These are phyloP conservation scores for Eucalyptus cloeziana DNA, from an alignment of 345 rosid genomes.

Conservation along the genomic window DNA sequence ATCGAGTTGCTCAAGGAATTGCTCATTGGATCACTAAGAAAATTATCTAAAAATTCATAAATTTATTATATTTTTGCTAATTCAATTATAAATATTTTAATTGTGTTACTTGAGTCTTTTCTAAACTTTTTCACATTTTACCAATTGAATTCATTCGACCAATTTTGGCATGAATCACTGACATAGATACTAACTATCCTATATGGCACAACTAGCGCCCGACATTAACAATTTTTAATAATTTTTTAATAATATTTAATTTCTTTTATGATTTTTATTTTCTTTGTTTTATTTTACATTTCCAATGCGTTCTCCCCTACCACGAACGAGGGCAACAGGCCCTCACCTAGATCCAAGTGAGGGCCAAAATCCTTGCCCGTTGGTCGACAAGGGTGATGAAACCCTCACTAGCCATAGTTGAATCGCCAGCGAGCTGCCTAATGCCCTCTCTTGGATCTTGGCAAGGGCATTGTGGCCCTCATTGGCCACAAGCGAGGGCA, in stretches of 20 bases:
- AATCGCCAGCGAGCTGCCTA: not conserved
- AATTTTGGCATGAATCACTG: no score
- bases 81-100: no score
- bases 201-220: fast-evolving
- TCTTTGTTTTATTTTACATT: no score
- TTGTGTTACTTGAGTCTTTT: no score
- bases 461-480: not conserved
- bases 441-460: not conserved
- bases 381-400: no score
- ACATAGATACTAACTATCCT: fast-evolving
- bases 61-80: not conserved
- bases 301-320: fast-evolving
- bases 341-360: not conserved
- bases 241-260: no score
- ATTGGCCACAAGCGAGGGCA: not conserved
- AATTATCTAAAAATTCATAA: no score
- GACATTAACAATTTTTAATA: fast-evolving
- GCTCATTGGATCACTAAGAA: fast-evolving
- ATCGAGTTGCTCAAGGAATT: no score
- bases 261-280: no score
- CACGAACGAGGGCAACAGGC: fast-evolving
- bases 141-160: fast-evolving
- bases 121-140: no score
- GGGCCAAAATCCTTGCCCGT: fast-evolving
- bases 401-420: not conserved